Base-by-base conservation (phyloP, 129 eudicot species). In the Rutidosis leptorrhynchoides region DNA sequence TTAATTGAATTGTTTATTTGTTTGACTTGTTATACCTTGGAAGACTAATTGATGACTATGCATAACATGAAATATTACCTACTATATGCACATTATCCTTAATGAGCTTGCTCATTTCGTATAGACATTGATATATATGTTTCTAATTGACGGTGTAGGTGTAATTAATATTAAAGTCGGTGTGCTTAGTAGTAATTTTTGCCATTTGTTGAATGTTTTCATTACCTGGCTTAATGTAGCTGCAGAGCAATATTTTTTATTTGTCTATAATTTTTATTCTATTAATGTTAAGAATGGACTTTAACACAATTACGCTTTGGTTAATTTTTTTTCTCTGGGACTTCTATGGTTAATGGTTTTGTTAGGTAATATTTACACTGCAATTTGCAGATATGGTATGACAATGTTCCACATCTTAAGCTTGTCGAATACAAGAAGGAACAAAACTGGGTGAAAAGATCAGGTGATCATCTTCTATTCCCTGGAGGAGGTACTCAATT, bases 401-500 rank as follows among this genome's bases (percentile, higher is more conserved):
- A 79, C 84, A 94, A 94, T 81, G 99, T 89, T 55, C 99, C 99
- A 60, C 97, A 94, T 69, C 95, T 96, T 62, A 94, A 89, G 90
- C 99, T 94, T 26, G 97, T 94, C 0, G 99, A 94, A 64, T 94
- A 84, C 85, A 94, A 94, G 83, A 94, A 89, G 88, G 95, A 82
- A 77, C 99, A 94, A 75, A 83, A 73, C 63, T 94, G 99, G 99
- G 99, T 94, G 64, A 77, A 76, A 16, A 78, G 72, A 65, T 80
- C 88, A 8, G 95, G 86, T 46, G 88, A 89, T 62, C 82, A 86
- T 81, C 83, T 94, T 70, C 69, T 82, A 63, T 94, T 94, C 52
- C 99, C 97, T 67, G 99, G 99, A 40, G 97, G 97, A 37, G 99
- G 99, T 10, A 94, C 99, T 58, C 99, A 94, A 63, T 94, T 89